Percentiles rank a stretch among this genome's conserved stretches.
These are phyloP conservation scores for Didymella arachidicola DNA, from an alignment of 2,329 filamentous ascomycete species.

Conservation along the genomic window DNA sequence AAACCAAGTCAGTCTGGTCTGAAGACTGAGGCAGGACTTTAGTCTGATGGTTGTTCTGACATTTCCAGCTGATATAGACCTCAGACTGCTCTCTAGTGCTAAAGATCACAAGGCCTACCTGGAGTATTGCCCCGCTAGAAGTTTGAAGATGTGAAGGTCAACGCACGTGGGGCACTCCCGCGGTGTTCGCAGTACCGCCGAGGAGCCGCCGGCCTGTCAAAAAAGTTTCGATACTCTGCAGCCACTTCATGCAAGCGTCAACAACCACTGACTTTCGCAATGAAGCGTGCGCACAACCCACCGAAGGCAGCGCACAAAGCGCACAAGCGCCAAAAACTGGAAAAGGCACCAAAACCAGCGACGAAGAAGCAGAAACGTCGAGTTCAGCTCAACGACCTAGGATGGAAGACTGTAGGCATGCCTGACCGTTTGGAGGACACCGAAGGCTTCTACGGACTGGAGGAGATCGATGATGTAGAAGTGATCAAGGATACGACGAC, in stretches of 20 bases:
- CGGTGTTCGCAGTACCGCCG: constrained; percentile 32
- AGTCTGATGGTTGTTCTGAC: not conserved
- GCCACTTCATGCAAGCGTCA: not conserved
- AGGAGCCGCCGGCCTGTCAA: constrained; percentile 36
- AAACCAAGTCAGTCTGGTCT: not conserved
- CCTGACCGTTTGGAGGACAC: constrained; percentile 84
- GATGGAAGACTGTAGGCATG: constrained; percentile 70
- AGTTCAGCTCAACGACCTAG: constrained; percentile 60
- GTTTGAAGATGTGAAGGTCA: constrained; percentile 17
- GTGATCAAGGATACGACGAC: constrained; percentile 68
- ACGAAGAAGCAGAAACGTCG: constrained; percentile 38
- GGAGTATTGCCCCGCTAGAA: not conserved
- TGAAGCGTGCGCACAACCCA: constrained; percentile 50
- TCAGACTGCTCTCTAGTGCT: not conserved
- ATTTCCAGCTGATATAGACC: not conserved
- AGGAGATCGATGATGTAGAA: constrained; percentile 91
- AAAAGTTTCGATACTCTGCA: constrained; percentile 28
- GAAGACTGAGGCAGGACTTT: not conserved
- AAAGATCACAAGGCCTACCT: not conserved
- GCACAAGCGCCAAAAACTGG: constrained; percentile 55
- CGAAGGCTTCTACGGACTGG: constrained; percentile 91
- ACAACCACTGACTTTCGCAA: constrained; percentile 18
- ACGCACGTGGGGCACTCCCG: constrained; percentile 32
- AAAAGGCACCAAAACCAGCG: constrained; percentile 28
- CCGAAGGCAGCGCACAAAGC: constrained; percentile 52